Conservation (phyloP, 2,329 filamentous ascomycete species). For the Hypoxylon sp. region DNA sequence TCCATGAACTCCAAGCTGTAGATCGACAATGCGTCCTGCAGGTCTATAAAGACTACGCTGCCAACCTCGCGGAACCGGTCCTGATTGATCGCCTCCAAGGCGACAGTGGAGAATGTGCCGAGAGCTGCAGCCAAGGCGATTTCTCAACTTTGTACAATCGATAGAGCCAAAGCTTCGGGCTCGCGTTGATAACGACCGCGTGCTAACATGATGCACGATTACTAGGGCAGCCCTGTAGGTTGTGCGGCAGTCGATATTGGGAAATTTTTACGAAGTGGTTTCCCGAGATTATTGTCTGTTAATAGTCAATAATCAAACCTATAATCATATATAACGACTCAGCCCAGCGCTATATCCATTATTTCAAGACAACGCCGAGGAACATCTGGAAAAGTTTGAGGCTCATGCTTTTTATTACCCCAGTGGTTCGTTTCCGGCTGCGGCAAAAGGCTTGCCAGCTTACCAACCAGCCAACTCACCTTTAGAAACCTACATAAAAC, state of each 20-base stretch:
- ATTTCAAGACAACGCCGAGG: constrained; percentile 38
- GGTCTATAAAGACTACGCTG: constrained; percentile 23
- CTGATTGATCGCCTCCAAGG: constrained; percentile 24
- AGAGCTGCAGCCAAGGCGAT: constrained; percentile 27
- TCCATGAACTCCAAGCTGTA: constrained; percentile 17
- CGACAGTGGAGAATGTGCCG: constrained; percentile 16
- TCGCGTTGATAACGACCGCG: constrained; percentile 30
- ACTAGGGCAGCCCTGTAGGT: background rate
- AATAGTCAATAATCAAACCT: constrained; percentile 22
- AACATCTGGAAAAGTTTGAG: constrained; percentile 22
- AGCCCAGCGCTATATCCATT: constrained; percentile 33
- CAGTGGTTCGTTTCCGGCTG: constrained; percentile 7
- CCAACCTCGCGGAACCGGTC: constrained; percentile 33
- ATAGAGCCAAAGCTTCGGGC: constrained; percentile 39
- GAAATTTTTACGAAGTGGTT: background rate
- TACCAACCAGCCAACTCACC: too few relatives aligned
- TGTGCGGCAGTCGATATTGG: background rate
- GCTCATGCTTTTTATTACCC: constrained; percentile 22
- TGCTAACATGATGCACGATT: background rate
- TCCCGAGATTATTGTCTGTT: constrained; percentile 10
- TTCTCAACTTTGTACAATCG: constrained; percentile 27
- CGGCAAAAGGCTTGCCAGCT: constrained; percentile 2
- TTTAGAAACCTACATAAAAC: background rate
- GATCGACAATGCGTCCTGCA: constrained; percentile 38
- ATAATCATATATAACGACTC: constrained; percentile 21